A percentile compares a stretch with the other conserved stretches of the same genome.
Conservation (phyloP, 2,329 filamentous ascomycete genomes). For the Cryphonectria naterciae region DNA sequence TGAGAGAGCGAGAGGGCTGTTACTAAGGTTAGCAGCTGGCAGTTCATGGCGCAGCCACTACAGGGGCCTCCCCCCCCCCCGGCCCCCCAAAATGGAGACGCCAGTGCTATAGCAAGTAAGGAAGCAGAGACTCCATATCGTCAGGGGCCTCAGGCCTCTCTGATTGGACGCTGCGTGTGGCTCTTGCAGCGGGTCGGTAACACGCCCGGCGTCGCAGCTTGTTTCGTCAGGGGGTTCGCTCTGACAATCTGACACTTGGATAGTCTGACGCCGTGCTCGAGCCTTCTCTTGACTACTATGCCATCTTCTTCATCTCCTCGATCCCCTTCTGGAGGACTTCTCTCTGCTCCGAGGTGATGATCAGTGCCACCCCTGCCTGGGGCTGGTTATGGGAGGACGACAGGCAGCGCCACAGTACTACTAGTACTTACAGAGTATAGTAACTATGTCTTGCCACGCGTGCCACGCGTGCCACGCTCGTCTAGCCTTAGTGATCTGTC, state of each 20-base stretch:
- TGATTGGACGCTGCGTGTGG: constrained; percentile 8
- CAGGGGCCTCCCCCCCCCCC: not conserved
- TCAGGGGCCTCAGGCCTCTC: not conserved
- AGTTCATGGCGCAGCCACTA: not conserved
- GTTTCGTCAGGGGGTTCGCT: constrained; percentile 43
- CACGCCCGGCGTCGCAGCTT: constrained; percentile 37
- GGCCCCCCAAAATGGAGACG: no score
- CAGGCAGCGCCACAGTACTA: not conserved
- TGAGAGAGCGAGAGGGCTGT: not conserved
- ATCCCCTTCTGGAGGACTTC: not conserved
- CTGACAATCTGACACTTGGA: constrained; percentile 35
- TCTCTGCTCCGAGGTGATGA: not conserved
- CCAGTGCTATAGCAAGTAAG: not conserved
- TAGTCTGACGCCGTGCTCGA: not conserved
- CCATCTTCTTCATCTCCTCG: not conserved
- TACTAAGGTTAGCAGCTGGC: not conserved
- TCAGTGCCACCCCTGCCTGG: not conserved
- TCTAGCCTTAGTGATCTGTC: not conserved
- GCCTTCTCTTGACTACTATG: not conserved
- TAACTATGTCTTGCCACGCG: not conserved
- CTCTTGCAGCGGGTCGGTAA: constrained; percentile 24
- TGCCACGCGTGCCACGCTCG: no score
- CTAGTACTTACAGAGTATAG: no score
- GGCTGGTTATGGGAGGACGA: not conserved
- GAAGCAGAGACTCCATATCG: not conserved